Base-by-base conservation (phyloP, 345 rosid species). In the Gossypium raimondii region DNA sequence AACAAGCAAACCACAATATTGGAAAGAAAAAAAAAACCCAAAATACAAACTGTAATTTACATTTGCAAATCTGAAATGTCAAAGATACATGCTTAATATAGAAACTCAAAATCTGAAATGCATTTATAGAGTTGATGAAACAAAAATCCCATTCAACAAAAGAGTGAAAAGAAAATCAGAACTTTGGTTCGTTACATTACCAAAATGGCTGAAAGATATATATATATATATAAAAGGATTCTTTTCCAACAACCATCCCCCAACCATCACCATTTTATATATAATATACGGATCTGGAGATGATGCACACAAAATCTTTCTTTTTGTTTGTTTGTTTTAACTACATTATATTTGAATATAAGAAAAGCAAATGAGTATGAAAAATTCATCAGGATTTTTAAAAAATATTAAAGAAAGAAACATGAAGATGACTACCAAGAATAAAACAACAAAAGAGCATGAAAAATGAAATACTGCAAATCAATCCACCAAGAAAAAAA, bases 341-440 rank as follows among this genome's bases (percentile, higher is more conserved):
- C 9, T 53, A 68, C 81, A 76, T 80, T 80, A 70, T 70, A 69
- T 11, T 59, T n/a, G 25, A 57, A 27, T 57, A 22, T 22, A 57
- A 22, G 61, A 57, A 57, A 4, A 57, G 11, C 9, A 44, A 44
- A 44, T 8, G 2, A 44, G 9, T 44, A 29, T 29, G 38, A 44
- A 53, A 53, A 20, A 10, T 7, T n/a, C 56, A 72, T 55, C 51
- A 38, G n/a, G 18, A 53, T 17, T n/a, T 53, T 53, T 53, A 53
- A 57, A 57, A 57, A 44, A 57, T 57, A 57, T 20, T 14, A 24
- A 59, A 11, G 8, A 3, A 11, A 12, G 10, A 24, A 59, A 24
- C 29, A 57, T 57, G 6, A 57, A 22, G 29, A 60, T 58, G 61
- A 27, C 22, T 20, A 57, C 16, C 61, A 57, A 57, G 61, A 57